Conservation (phyloP, 805 yeast species). For the Dipodascopsis uninucleata region DNA sequence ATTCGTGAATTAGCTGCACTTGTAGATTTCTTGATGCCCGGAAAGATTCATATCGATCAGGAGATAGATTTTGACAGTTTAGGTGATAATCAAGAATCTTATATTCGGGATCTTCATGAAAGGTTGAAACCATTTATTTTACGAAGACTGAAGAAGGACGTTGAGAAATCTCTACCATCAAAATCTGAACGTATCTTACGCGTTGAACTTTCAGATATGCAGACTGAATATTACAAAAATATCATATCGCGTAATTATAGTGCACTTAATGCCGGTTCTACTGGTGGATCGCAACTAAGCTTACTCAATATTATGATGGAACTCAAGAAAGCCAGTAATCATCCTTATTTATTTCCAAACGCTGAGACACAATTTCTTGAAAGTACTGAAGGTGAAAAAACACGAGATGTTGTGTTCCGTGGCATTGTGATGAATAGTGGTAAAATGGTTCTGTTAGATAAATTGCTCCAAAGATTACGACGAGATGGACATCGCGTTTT, state of each 20-base stretch:
- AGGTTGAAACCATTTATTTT: slow-evolving; percentile 88
- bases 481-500: slow-evolving; percentile 96
- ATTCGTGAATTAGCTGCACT: slow-evolving; percentile 93
- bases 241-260: slow-evolving; percentile 87
- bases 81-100: slow-evolving; percentile 79
- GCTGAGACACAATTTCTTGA: slow-evolving; percentile 81
- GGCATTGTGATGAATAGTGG: slow-evolving; percentile 98
- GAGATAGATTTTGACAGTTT: slow-evolving; percentile 94
- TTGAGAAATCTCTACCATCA: slow-evolving; percentile 92
- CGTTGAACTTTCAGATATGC: slow-evolving; percentile 91
- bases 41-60: slow-evolving; percentile 80
- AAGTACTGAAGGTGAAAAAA: slow-evolving; percentile 51
- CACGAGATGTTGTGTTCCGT: slow-evolving; percentile 72
- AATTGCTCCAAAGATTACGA: slow-evolving; percentile 72
- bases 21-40: slow-evolving; percentile 94
- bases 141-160: slow-evolving; percentile 93
- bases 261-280: slow-evolving; percentile 82
- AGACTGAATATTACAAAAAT: slow-evolving; percentile 91
- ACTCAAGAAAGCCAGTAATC: slow-evolving; percentile 93
- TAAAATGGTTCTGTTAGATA: slow-evolving; percentile 93
- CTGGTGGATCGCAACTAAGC: slow-evolving; percentile 74
- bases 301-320: slow-evolving; percentile 91
- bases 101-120: slow-evolving; percentile 78
- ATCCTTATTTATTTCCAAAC: slow-evolving; percentile 89
- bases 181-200: slow-evolving; percentile 92